A percentile compares a stretch with the other conserved stretches of the same genome.
These are phyloP conservation scores for Crinitomyces ghanaensis DNA, from an alignment of 805 yeast species.

Conservation along the genomic window DNA sequence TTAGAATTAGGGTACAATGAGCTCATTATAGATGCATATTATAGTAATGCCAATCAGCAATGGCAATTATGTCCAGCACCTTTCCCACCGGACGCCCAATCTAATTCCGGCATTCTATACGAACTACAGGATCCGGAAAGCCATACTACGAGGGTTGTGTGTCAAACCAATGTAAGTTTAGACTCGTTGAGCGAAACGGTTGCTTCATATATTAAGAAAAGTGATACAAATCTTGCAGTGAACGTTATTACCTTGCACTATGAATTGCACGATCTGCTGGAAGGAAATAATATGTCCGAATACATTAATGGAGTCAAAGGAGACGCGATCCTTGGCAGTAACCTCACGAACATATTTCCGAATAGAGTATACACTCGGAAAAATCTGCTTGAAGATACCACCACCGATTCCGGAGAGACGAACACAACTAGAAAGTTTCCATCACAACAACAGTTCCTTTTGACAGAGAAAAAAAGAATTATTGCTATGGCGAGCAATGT, in stretches of 20 bases:
- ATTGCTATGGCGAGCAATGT: background rate
- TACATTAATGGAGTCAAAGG: slow-evolving; percentile 1
- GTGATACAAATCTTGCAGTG: slow-evolving; percentile 38
- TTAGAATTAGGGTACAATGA: slow-evolving; percentile 28
- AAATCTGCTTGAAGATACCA: slow-evolving; percentile 8
- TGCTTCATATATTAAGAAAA: slow-evolving; percentile 26
- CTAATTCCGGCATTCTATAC: slow-evolving; percentile 1
- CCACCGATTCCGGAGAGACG: background rate
- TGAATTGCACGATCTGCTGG: slow-evolving; percentile 21
- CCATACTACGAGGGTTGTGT: slow-evolving; percentile 4
- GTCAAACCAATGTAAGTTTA: slow-evolving; percentile 15
- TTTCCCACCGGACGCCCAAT: slow-evolving; percentile 3
- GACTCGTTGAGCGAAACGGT: slow-evolving; percentile 18
- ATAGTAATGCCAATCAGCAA: slow-evolving; percentile 30
- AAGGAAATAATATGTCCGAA: background rate
- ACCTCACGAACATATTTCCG: slow-evolving; percentile 1
- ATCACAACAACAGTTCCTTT: slow-evolving; percentile 2
- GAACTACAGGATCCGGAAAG: background rate
- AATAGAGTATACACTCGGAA: slow-evolving; percentile 14
- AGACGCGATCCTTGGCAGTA: slow-evolving; percentile 3
- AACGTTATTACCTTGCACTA: slow-evolving; percentile 30
- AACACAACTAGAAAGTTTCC: slow-evolving; percentile 1
- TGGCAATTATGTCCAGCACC: slow-evolving; percentile 46
- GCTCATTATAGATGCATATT: slow-evolving; percentile 38
- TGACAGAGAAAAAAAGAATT: slow-evolving; percentile 3